A percentile compares a stretch with the other conserved stretches of the same genome.
phyloP scores from a whole-genome alignment of 1,284 basidiomycete genomes.

The Inonotus obliquus region DNA sequence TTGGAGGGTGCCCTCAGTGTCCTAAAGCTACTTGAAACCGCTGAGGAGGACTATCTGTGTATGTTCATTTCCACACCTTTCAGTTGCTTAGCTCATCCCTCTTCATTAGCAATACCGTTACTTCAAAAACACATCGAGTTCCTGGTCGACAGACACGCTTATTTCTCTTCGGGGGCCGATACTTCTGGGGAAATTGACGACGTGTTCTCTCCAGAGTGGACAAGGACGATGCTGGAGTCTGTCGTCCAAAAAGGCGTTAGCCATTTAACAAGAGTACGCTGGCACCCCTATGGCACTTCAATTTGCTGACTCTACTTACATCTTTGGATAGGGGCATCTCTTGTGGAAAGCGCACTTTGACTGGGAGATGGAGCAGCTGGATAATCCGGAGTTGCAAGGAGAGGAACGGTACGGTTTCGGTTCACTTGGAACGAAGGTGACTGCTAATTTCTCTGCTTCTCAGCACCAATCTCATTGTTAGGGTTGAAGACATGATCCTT shows the following conservation, averaged over 20 bases:
- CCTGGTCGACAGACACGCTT: constrained; percentile 50
- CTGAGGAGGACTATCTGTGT: constrained; percentile 83
- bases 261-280: constrained; percentile 55
- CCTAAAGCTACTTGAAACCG: constrained; percentile 59
- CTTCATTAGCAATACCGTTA: constrained; percentile 59
- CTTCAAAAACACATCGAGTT: constrained; percentile 69
- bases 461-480: constrained; percentile 38
- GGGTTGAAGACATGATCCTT: constrained; percentile 48
- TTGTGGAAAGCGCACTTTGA: constrained; percentile 72
- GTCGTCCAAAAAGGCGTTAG: constrained; percentile 54
- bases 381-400: constrained; percentile 31
- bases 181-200: constrained; percentile 48
- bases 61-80: constrained; percentile 29
- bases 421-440: neutral
- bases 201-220: constrained; percentile 53
- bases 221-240: constrained; percentile 48
- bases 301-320: neutral
- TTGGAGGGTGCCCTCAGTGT: constrained; percentile 51
- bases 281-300: neutral
- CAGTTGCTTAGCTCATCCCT: constrained; percentile 18
- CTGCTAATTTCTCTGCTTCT: neutral
- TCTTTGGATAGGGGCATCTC: constrained; percentile 52
- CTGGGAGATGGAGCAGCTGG: constrained; percentile 69
- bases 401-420: constrained; percentile 43
- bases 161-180: constrained; percentile 38